Evolutionary conservation across 148 eudicot species (phyloP).

Genomic region (Chenopodium formosanum): DNA sequence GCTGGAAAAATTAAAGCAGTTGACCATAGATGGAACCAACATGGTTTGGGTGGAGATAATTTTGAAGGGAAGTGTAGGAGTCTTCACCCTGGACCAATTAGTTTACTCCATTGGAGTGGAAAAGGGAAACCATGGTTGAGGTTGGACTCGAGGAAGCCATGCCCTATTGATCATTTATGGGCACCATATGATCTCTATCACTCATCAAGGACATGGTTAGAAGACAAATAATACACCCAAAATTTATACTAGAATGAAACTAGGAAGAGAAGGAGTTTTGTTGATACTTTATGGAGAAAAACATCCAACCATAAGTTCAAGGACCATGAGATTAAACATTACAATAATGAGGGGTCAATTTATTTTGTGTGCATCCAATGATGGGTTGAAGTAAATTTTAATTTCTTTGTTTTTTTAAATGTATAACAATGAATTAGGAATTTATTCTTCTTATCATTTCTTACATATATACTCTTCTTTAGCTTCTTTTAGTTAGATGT

Average conservation of each 20-base stretch:
- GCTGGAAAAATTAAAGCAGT: conserved; percentile 36
- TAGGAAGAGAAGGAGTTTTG: background rate
- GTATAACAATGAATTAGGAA: background rate
- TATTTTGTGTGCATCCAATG: background rate
- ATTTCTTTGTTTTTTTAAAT: too few species aligned
- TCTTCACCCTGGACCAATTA: conserved; percentile 39
- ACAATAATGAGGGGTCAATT: background rate
- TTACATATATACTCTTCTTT: background rate
- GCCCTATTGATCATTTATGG: conserved; percentile 39
- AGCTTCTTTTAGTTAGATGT: background rate
- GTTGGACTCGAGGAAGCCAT: conserved; percentile 36
- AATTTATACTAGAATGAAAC: background rate
- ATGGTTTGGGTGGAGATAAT: conserved; percentile 40
- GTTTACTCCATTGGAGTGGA: conserved; percentile 40
- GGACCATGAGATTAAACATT: background rate
- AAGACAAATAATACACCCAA: background rate
- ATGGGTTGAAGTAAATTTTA: background rate
- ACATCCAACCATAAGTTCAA: background rate
- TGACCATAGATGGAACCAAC: conserved; percentile 42
- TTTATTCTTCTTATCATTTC: background rate
- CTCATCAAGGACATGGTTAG: conserved; percentile 33
- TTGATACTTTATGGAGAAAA: background rate
- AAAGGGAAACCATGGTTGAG: conserved; percentile 42
- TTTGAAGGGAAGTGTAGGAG: conserved; percentile 36
- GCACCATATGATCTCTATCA: conserved; percentile 38